Conservation (phyloP, 2,329 filamentous ascomycete species). For the Fusarium tjaetaba region DNA sequence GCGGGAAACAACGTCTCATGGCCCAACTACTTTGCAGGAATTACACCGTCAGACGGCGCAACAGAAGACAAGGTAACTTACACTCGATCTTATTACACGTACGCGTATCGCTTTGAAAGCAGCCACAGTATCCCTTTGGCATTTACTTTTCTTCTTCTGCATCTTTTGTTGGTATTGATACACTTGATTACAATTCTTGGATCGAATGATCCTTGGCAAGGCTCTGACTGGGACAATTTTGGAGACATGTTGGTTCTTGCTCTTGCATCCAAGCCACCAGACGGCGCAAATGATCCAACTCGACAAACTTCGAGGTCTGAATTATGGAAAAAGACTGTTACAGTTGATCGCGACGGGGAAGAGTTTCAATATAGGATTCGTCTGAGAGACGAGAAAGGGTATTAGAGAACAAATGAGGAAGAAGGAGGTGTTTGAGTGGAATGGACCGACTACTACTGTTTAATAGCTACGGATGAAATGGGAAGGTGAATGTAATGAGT, state of each 20-base stretch:
- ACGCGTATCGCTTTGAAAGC: too few relatives aligned
- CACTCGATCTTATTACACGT: too few relatives aligned
- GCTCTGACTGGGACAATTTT: not conserved
- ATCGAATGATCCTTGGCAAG: not conserved
- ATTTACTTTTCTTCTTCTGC: fast-evolving
- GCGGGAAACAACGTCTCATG: too few relatives aligned
- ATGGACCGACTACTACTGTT: not conserved
- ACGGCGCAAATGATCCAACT: fast-evolving
- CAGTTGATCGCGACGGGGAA: fast-evolving
- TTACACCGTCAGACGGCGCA: too few relatives aligned
- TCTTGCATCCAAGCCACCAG: not conserved
- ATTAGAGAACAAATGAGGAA: not conserved
- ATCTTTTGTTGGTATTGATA: fast-evolving
- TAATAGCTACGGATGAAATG: too few relatives aligned
- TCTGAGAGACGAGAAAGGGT: not conserved
- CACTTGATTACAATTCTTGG: too few relatives aligned
- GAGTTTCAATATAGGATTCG: fast-evolving
- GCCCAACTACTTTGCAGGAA: too few relatives aligned
- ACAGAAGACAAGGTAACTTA: too few relatives aligned
- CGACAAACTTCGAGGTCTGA: not conserved
- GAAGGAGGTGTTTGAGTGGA: not conserved
- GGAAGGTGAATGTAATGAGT: too few relatives aligned
- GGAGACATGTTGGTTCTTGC: not conserved
- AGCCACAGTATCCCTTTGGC: not conserved
- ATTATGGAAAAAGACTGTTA: not conserved